Evolutionary conservation across 805 yeast genomes (phyloP), one percentile per base, ranked within the genome.

Genomic region (Geotrichum ghanense): DNA sequence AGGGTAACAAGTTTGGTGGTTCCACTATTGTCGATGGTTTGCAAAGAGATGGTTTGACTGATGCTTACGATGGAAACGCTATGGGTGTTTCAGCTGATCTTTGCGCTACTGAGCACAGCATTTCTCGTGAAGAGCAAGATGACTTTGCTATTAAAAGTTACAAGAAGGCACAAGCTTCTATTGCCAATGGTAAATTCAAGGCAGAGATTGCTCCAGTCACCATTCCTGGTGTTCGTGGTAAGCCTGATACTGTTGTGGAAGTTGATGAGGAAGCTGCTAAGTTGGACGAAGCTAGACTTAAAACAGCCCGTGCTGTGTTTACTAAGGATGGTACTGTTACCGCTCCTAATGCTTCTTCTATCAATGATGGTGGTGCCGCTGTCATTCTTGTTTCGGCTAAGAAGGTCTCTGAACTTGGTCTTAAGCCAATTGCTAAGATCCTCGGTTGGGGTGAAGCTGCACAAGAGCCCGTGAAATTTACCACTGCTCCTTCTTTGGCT

Each of bases 81-180:
- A 92, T 92, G 99, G 98, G 98, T 64, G 84, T 84, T 49, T 88
- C 92, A 55, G 98, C 95, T 54, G 99, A 92, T 70, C 88, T 88
- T 65, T 88, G 96, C 71, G 97, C 97, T 41, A 71, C 70, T 46
- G 95, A 88, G 62, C 79, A 86, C 69, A 64, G 64, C 17, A 63
- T 90, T 55, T 60, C 92, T 31, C 82, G 97, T 65, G 89, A 85
- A 54, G 80, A 76, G 50, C 97, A 90, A 70, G 98, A 90, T 66
- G 78, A 79, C 47, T 90, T 75, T 64, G 97, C 97, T 51, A 72
- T 88, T 56, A 69, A 61, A 51, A 85, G 95, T 17, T 92, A 92
- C 71, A 78, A 76, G 61, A 87, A 85, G 65, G 95, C 97, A 17
- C 85, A 78, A 63, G 69, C 67, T 52, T 96, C 98, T 35, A 81